Evolutionary conservation across 139 green algal species (phyloP).

Genomic region (Astrephomene gubernaculifera): DNA sequence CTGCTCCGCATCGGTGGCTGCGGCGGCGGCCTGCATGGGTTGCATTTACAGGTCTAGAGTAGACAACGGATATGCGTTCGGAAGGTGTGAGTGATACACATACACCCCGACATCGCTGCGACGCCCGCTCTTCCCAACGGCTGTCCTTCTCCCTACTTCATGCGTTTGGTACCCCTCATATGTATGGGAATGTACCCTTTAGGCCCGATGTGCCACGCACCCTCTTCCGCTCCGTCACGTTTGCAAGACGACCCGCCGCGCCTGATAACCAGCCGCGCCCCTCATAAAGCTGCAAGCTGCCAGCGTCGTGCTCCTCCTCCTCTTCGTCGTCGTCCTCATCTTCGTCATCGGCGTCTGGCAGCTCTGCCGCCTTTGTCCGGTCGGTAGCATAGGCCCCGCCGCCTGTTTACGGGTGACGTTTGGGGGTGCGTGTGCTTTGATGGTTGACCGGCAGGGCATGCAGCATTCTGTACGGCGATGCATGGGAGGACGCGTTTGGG

Average conservation of each 20-base stretch:
- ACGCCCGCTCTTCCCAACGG: neutral
- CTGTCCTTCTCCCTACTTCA: neutral
- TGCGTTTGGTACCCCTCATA: too few relatives aligned
- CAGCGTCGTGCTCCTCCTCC: too few relatives aligned
- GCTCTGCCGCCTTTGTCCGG: neutral
- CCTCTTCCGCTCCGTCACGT: neutral
- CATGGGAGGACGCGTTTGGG: too few relatives aligned
- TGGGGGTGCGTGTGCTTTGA: neutral
- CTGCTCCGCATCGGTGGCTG: neutral
- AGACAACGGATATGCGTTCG: neutral
- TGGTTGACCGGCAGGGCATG: neutral
- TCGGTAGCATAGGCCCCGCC: neutral
- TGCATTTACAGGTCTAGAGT: neutral
- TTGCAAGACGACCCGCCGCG: neutral
- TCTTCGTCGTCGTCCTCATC: neutral
- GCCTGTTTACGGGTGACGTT: neutral
- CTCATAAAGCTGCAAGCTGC: too few relatives aligned
- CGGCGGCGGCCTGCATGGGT: neutral
- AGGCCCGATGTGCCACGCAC: neutral
- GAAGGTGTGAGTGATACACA: neutral
- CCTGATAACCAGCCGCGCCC: slow-evolving; percentile 26
- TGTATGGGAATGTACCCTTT: too few relatives aligned
- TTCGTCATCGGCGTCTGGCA: neutral
- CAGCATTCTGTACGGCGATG: neutral
- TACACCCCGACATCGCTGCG: neutral